Percentiles rank a stretch among this genome's conserved stretches.
Evolutionary conservation across 1,139 yeast genomes (phyloP).

Genomic region (Blastobotrys raffinosifermentans): DNA sequence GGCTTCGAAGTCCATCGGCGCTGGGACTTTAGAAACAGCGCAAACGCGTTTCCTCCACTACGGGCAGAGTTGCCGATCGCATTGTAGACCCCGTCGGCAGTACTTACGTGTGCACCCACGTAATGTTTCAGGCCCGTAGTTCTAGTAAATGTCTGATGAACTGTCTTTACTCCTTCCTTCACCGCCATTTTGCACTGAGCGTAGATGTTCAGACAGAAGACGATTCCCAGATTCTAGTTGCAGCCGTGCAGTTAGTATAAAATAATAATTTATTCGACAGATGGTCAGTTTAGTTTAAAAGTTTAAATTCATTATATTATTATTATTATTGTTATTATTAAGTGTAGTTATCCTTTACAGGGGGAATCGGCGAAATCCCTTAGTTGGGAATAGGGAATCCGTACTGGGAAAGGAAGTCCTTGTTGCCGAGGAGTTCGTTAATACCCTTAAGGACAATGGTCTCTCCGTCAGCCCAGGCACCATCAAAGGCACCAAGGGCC

Average conservation of each 20-base stretch:
- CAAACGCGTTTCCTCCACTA: conserved; percentile 61
- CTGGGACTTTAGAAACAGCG: conserved; percentile 84
- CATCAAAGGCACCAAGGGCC: conserved; percentile 13
- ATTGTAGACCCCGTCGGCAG: conserved; percentile 50
- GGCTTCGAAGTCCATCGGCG: conserved; percentile 87
- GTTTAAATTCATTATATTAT: no score
- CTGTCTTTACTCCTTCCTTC: conserved; percentile 6
- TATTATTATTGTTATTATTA: no score
- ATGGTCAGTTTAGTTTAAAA: no score
- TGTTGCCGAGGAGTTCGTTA: conserved; percentile 4
- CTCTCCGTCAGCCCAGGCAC: conserved; percentile 13
- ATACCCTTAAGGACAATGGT: conserved; percentile 10
- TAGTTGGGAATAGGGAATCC: no score
- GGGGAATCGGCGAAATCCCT: no score
- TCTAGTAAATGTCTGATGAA: conserved; percentile 6
- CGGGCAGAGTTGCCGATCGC: conserved; percentile 40
- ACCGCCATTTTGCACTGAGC: conserved; percentile 3
- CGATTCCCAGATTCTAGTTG: no score
- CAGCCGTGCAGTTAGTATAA: no score
- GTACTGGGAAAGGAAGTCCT: no score
- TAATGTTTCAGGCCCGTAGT: conserved; percentile 16
- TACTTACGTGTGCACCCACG: conserved; percentile 35
- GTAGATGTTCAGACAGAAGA: no score
- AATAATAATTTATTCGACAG: no score
- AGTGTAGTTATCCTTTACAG: no score